Percentiles rank a stretch among this genome's conserved stretches.
Evolutionary conservation across 129 eudicot species (phyloP).

Genomic region (Tanacetum coccineum): DNA sequence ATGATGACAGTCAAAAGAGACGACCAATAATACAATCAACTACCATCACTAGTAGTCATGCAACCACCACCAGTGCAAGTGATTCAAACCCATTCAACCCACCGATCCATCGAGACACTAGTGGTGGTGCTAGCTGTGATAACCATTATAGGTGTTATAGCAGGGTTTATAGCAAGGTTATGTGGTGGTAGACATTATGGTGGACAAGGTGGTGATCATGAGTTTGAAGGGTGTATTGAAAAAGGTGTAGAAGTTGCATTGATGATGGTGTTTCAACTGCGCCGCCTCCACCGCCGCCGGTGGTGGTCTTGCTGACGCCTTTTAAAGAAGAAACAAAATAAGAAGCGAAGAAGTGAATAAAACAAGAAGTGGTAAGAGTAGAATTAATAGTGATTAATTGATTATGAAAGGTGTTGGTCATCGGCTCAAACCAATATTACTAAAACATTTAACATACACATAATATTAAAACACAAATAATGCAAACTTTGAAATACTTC

Average conservation of each 20-base stretch:
- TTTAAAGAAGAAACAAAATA: no score
- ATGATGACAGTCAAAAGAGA: conserved; percentile 20
- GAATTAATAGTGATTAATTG: no score
- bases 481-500: no score
- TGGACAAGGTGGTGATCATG: conserved; percentile 70
- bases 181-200: conserved; percentile 84
- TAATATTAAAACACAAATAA: no score
- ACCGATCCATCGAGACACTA: conserved; percentile 74
- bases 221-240: conserved; percentile 81
- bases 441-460: no score
- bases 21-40: conserved; percentile 27
- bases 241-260: conserved; percentile 76
- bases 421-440: no score
- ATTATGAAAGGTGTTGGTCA: no score
- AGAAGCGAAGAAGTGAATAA: no score
- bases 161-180: conserved; percentile 79
- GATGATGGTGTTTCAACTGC: conserved; percentile 62
- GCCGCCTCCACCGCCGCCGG: conserved; percentile 36
- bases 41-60: conserved; percentile 62
- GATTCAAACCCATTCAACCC: conserved; percentile 40
- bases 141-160: conserved; percentile 58
- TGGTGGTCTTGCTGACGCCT: no score
- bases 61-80: conserved; percentile 46
- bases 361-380: no score
- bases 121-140: conserved; percentile 88